Evolutionary conservation across 2,329 filamentous ascomycete genomes (phyloP), one percentile per base, ranked within the genome.

Genomic region (Aspergillus vadensis): DNA sequence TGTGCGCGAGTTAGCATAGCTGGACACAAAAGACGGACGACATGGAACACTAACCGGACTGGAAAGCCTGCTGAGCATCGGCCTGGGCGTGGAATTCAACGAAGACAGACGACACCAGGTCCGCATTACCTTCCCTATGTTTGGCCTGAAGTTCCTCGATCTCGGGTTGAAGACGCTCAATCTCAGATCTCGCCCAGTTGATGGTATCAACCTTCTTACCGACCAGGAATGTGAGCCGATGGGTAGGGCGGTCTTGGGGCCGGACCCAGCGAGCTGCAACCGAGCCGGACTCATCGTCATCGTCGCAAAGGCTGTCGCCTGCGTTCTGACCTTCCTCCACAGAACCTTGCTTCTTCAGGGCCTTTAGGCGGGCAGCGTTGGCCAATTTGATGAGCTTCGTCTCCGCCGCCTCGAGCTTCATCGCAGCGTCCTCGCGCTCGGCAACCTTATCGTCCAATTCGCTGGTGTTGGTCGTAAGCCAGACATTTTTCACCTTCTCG

Each of bases 151-250:
- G 83, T 44, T 85, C 81, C 53, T 90, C 84, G 30, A 92, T 88
- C 62, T 90, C 83, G 0, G 90, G 88, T 55, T 89, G 88, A 48
- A 96, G 85, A 52, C 87, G 87, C 65, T 89, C 85, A 55, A 97
- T 86, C 75, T 96, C 90, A 1, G 83, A 81, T 55, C 95, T 90
- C 64, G 88, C 90, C 90, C 91, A 97, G 63, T 94, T 87, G 75
- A 99, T 97, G 0, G 92, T 95, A 77, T 99, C 95, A 15, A 97
- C 93, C 75, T 96, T 95, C 72, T 92, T 88, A 67, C 92, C 91
- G 66, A 93, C 85, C 21, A 95, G 75, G 5, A 84, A 82, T 73
- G 89, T 91, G 58, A 88, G 79, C 36, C 86, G 86, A 72, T 97
- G 92, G 1, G 89, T 88, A 1, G 92, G 92, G 47, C 92, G 86